A percentile compares a stretch with the other conserved stretches of the same genome.
These are phyloP conservation scores for Cladosporium sp. DNA, from an alignment of 2,329 filamentous ascomycete genomes.

Conservation along the genomic window DNA sequence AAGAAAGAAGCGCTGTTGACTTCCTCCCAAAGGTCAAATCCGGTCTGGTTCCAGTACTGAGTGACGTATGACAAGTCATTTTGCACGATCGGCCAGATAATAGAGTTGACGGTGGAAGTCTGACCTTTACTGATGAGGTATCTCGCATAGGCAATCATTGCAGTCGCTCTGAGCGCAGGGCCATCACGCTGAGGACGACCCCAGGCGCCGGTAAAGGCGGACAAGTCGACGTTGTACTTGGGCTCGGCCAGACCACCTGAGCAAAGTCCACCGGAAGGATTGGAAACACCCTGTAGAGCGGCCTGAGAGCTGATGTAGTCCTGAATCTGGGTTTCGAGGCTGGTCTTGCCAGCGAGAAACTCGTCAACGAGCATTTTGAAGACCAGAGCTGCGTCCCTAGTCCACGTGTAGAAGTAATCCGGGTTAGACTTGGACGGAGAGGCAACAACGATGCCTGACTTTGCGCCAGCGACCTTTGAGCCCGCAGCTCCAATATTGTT, in stretches of 20 bases:
- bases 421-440: slow-evolving; percentile 50
- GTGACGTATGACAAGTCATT: slow-evolving; percentile 72
- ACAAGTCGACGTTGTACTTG: slow-evolving; percentile 63
- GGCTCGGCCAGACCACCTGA: slow-evolving; percentile 60
- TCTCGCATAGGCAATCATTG: slow-evolving; percentile 65
- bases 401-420: slow-evolving; percentile 72
- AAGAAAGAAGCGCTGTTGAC: slow-evolving; percentile 73
- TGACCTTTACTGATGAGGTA: slow-evolving; percentile 51
- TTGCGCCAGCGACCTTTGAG: slow-evolving; percentile 41
- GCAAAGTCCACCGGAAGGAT: slow-evolving; percentile 57
- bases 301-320: slow-evolving; percentile 65
- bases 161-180: slow-evolving; percentile 67
- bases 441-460: slow-evolving; percentile 48
- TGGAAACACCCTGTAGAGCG: slow-evolving; percentile 58
- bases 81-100: slow-evolving; percentile 66
- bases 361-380: slow-evolving; percentile 64
- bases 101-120: slow-evolving; percentile 42
- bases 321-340: slow-evolving; percentile 55
- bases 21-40: slow-evolving; percentile 81
- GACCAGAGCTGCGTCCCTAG: slow-evolving; percentile 63
- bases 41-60: slow-evolving; percentile 57
- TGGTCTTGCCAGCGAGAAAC: slow-evolving; percentile 53
- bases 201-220: slow-evolving; percentile 51
- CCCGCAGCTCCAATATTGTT: slow-evolving; percentile 49
- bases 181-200: slow-evolving; percentile 76